Evolutionary conservation across 1,284 basidiomycete genomes (phyloP).

Genomic region (Papiliotrema nemorosa): DNA sequence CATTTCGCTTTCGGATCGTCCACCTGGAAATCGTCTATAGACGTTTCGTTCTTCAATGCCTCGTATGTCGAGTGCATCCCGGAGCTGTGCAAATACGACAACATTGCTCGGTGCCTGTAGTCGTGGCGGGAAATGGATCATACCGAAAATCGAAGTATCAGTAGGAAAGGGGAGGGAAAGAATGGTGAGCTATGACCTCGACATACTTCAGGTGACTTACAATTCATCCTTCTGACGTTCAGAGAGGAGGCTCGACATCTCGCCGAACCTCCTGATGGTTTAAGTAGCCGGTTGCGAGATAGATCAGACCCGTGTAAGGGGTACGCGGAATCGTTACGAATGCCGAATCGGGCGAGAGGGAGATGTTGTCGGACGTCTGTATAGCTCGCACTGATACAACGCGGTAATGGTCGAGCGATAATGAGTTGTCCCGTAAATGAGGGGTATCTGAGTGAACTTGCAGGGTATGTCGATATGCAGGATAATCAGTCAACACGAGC

Average conservation of each 20-base stretch:
- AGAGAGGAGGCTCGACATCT: conserved; percentile 55
- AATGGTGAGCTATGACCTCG: no score
- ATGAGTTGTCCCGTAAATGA: no score
- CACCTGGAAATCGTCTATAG: conserved; percentile 62
- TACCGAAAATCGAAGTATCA: background rate
- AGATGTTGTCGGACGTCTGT: no score
- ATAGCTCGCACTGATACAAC: no score
- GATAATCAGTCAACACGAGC: no score
- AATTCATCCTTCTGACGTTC: conserved; percentile 79
- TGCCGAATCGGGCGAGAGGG: no score
- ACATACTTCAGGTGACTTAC: conserved; percentile 51
- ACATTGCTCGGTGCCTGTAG: conserved; percentile 72
- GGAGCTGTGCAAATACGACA: conserved; percentile 71
- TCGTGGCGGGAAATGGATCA: background rate
- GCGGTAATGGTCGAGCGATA: no score
- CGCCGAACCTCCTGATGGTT: background rate
- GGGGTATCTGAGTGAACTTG: no score
- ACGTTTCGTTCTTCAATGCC: conserved; percentile 60
- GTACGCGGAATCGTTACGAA: no score
- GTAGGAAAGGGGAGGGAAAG: background rate
- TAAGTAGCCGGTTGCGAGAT: no score
- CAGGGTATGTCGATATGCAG: no score
- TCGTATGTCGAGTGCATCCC: conserved; percentile 64
- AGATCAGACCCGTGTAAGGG: no score
- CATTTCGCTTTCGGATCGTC: conserved; percentile 75